phyloP scores from a whole-genome alignment of 352 stramenopile species.

The Phytophthora aleatoria region DNA sequence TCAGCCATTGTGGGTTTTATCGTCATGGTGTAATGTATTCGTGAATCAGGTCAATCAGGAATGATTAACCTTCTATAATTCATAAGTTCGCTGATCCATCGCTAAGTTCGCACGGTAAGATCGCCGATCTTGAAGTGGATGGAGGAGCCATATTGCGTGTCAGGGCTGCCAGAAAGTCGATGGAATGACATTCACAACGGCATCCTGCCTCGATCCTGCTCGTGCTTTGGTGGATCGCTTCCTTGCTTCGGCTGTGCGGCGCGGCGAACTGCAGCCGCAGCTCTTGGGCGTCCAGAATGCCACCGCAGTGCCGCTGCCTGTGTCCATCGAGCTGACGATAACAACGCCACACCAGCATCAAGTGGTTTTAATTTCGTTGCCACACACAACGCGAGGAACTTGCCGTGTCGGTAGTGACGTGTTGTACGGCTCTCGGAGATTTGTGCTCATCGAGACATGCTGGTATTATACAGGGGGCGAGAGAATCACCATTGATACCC shows the following conservation, averaged over 20 bases:
- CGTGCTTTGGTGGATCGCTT: slow-evolving; percentile 2
- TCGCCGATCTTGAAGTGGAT: slow-evolving; percentile 7
- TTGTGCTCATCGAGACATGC: not conserved
- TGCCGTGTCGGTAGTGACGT: slow-evolving; percentile 30
- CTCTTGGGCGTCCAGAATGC: slow-evolving; percentile 37
- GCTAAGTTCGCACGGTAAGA: not conserved
- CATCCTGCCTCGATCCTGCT: not conserved
- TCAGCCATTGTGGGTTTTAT: too few relatives aligned
- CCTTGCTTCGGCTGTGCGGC: not conserved
- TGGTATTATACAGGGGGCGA: slow-evolving; percentile 21
- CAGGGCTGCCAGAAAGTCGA: slow-evolving; percentile 1
- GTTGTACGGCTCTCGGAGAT: not conserved
- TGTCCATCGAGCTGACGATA: slow-evolving; percentile 27
- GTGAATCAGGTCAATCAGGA: too few relatives aligned
- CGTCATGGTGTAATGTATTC: too few relatives aligned
- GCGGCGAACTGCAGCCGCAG: slow-evolving; percentile 35
- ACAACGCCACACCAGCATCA: not conserved
- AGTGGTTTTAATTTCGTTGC: slow-evolving; percentile 21
- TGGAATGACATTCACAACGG: not conserved
- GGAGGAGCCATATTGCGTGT: slow-evolving; percentile 5
- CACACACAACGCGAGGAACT: slow-evolving; percentile 19
- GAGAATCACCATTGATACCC: slow-evolving; percentile 26
- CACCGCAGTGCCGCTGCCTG: slow-evolving; percentile 22
- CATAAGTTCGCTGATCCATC: too few relatives aligned
- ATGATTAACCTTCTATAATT: too few relatives aligned